Percentiles rank a stretch among this genome's conserved stretches.
Conservation (phyloP, 2,329 filamentous ascomycete genomes). For the Colletotrichum falcatum region DNA sequence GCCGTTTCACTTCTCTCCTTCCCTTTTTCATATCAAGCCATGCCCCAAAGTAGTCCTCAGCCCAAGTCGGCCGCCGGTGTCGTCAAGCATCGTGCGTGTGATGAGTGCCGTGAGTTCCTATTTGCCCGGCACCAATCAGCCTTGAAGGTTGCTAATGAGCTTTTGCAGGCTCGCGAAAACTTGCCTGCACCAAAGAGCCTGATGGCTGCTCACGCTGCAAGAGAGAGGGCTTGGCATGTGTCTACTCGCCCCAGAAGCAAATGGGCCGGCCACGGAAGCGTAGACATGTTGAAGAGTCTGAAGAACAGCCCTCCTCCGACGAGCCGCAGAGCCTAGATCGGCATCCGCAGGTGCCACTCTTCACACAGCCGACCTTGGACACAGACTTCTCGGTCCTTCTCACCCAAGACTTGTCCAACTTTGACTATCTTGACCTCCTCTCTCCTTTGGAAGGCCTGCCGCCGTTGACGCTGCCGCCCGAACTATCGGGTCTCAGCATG, state of each 20-base stretch:
- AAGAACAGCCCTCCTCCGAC: constrained; percentile 27
- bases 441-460: constrained; percentile 29
- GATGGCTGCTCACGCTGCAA: constrained; percentile 70
- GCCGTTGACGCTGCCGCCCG: constrained; percentile 22
- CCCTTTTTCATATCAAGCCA: constrained; percentile 24
- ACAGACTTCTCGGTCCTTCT: constrained; percentile 52
- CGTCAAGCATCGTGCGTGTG: constrained; percentile 71
- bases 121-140: neutral
- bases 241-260: constrained; percentile 74
- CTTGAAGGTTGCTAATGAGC: constrained; percentile 25
- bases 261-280: constrained; percentile 75
- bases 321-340: constrained; percentile 12
- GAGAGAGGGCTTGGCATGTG: constrained; percentile 67
- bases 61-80: constrained; percentile 42
- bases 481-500: constrained; percentile 26
- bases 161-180: constrained; percentile 68
- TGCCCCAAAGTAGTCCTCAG: constrained; percentile 38
- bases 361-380: constrained; percentile 44
- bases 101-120: constrained; percentile 72
- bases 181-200: constrained; percentile 73
- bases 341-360: constrained; percentile 21
- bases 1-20: constrained; percentile 8
- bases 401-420: constrained; percentile 45
- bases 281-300: constrained; percentile 51
- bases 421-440: constrained; percentile 54